phyloP scores from a whole-genome alignment of 2,329 filamentous ascomycete genomes.

The Cercospora sesami region DNA sequence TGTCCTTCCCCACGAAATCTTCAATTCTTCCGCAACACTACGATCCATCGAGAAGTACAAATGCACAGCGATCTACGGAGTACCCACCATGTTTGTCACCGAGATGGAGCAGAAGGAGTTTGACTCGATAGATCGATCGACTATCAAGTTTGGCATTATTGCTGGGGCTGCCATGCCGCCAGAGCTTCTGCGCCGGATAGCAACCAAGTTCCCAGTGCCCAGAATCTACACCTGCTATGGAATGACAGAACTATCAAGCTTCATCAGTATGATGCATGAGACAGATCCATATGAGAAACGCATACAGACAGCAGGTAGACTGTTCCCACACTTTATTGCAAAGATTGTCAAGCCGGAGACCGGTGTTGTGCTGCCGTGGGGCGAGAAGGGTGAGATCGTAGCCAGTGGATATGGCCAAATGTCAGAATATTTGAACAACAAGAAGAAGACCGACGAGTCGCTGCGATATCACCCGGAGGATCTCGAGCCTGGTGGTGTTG shows the following conservation, averaged over 20 bases:
- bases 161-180: conserved; percentile 75
- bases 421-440: conserved; percentile 64
- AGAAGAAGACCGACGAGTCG: conserved; percentile 71
- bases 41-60: conserved; percentile 49
- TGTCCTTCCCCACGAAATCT: conserved; percentile 73
- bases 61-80: conserved; percentile 73
- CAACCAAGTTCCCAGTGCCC: conserved; percentile 69
- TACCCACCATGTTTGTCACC: conserved; percentile 81
- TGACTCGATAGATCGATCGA: conserved; percentile 28
- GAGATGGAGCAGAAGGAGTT: conserved; percentile 34
- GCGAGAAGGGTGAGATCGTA: conserved; percentile 70
- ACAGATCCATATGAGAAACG: conserved; percentile 64
- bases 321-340: conserved; percentile 71
- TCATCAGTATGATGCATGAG: conserved; percentile 36
- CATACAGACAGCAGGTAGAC: conserved; percentile 70
- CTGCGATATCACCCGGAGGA: conserved; percentile 44
- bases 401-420: conserved; percentile 77
- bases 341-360: conserved; percentile 70
- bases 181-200: conserved; percentile 71
- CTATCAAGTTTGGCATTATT: conserved; percentile 55
- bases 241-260: conserved; percentile 61
- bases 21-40: conserved; percentile 42
- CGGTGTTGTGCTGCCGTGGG: conserved; percentile 66
- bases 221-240: conserved; percentile 62
- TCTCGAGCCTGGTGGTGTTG: conserved; percentile 29